Conservation (phyloP, 495 filamentous ascomycete species). For the Pyronema omphalodes region DNA sequence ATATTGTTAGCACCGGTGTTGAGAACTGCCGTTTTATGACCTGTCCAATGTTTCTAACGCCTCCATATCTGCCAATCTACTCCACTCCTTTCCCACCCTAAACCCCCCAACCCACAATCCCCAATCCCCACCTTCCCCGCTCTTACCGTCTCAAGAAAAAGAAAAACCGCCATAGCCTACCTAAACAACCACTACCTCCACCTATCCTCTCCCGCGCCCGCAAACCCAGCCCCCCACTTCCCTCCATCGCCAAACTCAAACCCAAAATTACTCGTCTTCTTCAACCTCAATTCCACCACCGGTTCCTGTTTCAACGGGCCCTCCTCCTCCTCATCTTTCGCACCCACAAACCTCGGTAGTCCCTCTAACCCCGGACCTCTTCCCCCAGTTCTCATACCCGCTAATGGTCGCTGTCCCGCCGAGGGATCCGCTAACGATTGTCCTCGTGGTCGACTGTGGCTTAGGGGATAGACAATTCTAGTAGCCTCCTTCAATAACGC, state of each 20-base stretch:
- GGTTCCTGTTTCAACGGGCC: neutral
- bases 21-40: too few relatives aligned
- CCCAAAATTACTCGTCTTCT: slow-evolving; percentile 1
- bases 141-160: too few relatives aligned
- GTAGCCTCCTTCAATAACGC: slow-evolving; percentile 2
- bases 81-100: too few relatives aligned
- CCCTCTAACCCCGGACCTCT: too few relatives aligned
- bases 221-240: neutral
- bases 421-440: neutral
- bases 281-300: neutral
- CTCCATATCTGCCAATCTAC: too few relatives aligned
- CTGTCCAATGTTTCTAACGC: too few relatives aligned
- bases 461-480: neutral
- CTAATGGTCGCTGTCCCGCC: neutral
- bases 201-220: neutral
- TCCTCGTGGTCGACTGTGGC: neutral
- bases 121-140: too few relatives aligned
- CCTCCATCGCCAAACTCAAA: neutral
- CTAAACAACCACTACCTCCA: neutral
- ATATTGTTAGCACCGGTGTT: too few relatives aligned
- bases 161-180: neutral
- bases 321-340: neutral
- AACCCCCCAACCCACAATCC: too few relatives aligned
- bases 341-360: too few relatives aligned
- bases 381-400: neutral